These are phyloP conservation scores for Colletotrichum nymphaeae DNA, from an alignment of 2,329 filamentous ascomycete genomes.

Conservation along the genomic window DNA sequence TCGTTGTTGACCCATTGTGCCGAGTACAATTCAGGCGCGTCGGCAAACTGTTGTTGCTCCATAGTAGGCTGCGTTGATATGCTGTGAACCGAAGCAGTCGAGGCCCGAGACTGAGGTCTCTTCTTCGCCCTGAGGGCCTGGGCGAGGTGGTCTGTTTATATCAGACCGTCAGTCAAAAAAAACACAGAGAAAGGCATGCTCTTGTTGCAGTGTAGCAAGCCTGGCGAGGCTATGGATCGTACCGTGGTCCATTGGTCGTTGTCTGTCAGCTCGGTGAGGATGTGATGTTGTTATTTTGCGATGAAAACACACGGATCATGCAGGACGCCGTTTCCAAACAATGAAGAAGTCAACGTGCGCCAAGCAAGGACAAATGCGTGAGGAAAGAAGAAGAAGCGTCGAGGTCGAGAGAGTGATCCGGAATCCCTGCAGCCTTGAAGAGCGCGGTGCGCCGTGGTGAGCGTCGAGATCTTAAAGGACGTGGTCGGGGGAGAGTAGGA, in stretches of 20 bases:
- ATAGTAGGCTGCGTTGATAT: constrained; percentile 62
- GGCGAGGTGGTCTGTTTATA: constrained; percentile 44
- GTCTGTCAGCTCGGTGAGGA: constrained; percentile 5
- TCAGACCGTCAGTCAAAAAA: constrained; percentile 39
- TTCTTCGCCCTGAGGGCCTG: constrained; percentile 55
- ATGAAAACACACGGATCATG: constrained; percentile 36
- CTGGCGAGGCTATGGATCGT: not conserved
- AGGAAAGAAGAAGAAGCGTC: constrained; percentile 10
- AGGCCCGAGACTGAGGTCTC: constrained; percentile 65
- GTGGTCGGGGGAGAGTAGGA: constrained; percentile 29
- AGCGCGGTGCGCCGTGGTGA: constrained; percentile 35
- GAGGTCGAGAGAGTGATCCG: constrained; percentile 18
- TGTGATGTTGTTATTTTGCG: constrained; percentile 32
- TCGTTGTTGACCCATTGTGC: constrained; percentile 62
- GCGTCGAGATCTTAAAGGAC: constrained; percentile 34
- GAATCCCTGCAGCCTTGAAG: constrained; percentile 27
- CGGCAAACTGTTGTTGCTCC: constrained; percentile 58
- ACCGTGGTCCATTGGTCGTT: constrained; percentile 35
- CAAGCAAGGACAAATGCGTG: not conserved
- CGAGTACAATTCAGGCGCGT: constrained; percentile 57
- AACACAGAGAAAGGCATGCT: constrained; percentile 32
- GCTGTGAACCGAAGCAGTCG: constrained; percentile 68
- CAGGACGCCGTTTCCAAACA: constrained; percentile 26
- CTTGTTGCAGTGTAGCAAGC: not conserved
- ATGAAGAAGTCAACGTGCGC: constrained; percentile 30